Percentiles rank a stretch among this genome's conserved stretches.
Evolutionary conservation across 352 stramenopile species (phyloP).

Genomic region (Pythium angustatum): DNA sequence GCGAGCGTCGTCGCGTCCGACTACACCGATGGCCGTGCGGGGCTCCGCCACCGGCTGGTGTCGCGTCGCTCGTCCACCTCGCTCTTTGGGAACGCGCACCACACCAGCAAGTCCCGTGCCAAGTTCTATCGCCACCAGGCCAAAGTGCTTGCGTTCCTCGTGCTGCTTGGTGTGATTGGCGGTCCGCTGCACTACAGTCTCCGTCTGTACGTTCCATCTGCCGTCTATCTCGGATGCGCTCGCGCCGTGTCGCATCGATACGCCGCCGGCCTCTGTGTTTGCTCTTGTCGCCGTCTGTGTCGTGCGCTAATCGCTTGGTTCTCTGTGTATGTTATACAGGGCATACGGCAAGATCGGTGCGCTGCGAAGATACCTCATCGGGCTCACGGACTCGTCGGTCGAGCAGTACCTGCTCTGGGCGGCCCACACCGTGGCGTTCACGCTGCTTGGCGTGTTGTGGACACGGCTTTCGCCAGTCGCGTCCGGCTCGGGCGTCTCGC

Average conservation of each 20-base stretch:
- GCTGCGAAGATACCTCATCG: conserved; percentile 48
- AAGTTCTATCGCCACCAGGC: conserved; percentile 65
- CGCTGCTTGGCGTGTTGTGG: conserved; percentile 62
- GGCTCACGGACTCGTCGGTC: conserved; percentile 31
- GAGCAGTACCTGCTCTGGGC: conserved; percentile 61
- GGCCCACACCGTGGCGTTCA: conserved; percentile 72
- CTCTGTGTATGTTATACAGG: conserved; percentile 22
- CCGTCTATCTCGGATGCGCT: background rate
- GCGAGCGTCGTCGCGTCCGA: conserved; percentile 25
- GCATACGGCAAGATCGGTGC: conserved; percentile 42
- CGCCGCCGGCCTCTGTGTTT: background rate
- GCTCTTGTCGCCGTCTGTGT: conserved; percentile 14
- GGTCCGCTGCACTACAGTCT: conserved; percentile 78
- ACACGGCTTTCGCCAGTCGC: conserved; percentile 73
- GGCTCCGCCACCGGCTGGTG: conserved; percentile 35
- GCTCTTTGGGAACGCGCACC: conserved; percentile 61
- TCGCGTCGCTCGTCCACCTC: conserved; percentile 52
- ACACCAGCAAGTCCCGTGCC: conserved; percentile 37
- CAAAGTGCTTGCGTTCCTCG: conserved; percentile 74
- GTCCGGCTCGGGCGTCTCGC: conserved; percentile 78
- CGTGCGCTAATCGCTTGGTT: background rate
- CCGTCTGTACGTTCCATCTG: conserved; percentile 40
- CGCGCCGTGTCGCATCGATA: background rate
- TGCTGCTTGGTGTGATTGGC: conserved; percentile 80
- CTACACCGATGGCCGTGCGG: conserved; percentile 48